Conservation (phyloP, 192 early-diverging fungal species). For the Borealophlyctis nickersoniae region DNA sequence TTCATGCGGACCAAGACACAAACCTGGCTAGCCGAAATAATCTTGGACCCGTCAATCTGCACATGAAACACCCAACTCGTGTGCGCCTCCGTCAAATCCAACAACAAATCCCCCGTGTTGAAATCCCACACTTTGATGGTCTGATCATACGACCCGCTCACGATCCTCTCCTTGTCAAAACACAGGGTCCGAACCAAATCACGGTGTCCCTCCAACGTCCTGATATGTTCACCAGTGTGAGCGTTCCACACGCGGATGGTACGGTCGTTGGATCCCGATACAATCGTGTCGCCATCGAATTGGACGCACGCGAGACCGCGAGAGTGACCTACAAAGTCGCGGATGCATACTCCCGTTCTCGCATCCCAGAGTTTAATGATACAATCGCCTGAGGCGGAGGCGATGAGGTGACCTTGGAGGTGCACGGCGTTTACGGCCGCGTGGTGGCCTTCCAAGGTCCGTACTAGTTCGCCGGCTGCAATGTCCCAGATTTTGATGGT, state of each 20-base stretch:
- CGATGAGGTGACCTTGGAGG: conserved; percentile 63
- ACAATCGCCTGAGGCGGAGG: conserved; percentile 85
- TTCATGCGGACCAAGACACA: background rate
- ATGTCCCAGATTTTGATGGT: conserved; percentile 85
- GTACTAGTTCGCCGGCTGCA: conserved; percentile 51
- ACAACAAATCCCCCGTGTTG: conserved; percentile 68
- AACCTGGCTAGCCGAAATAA: conserved; percentile 75
- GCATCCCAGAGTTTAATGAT: conserved; percentile 79
- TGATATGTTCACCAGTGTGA: conserved; percentile 31
- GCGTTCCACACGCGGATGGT: conserved; percentile 48
- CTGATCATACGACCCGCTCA: conserved; percentile 92
- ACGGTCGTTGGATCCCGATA: conserved; percentile 47
- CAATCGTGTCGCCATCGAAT: conserved; percentile 34
- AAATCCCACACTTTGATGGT: conserved; percentile 94
- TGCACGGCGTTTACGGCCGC: conserved; percentile 96
- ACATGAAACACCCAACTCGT: conserved; percentile 97
- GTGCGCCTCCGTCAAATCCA: conserved; percentile 73
- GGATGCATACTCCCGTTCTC: conserved; percentile 45
- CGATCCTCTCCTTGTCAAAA: conserved; percentile 76
- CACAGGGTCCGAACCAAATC: conserved; percentile 90
- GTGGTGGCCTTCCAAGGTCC: conserved; percentile 73
- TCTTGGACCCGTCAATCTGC: conserved; percentile 74
- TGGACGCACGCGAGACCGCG: conserved; percentile 46
- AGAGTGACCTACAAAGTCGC: conserved; percentile 38
- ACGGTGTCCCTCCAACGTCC: conserved; percentile 63